Conservation (phyloP, 108 stramenopile genomes). For the Cyclotella sp. region DNA sequence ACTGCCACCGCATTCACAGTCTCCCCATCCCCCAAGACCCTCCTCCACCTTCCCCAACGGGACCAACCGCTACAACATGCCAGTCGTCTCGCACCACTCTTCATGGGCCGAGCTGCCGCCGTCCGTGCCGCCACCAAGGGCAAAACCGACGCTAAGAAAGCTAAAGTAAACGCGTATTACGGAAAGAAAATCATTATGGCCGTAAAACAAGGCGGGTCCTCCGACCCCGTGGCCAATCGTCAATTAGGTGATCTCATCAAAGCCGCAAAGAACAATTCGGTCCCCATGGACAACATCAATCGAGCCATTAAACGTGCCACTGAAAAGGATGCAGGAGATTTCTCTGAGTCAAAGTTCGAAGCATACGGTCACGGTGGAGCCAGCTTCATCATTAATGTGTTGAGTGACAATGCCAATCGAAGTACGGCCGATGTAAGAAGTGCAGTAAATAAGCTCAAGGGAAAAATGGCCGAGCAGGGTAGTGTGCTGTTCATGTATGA, state of each 20-base stretch:
- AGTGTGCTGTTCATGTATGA: slow-evolving; percentile 91
- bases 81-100: slow-evolving; percentile 41
- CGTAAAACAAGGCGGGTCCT: slow-evolving; percentile 84
- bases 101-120: slow-evolving; percentile 92
- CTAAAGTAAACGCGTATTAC: slow-evolving; percentile 83
- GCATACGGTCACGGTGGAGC: slow-evolving; percentile 79
- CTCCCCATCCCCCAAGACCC: not conserved
- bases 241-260: slow-evolving; percentile 78
- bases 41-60: not conserved
- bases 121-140: slow-evolving; percentile 87
- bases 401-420: slow-evolving; percentile 88
- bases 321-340: slow-evolving; percentile 81
- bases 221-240: slow-evolving; percentile 81
- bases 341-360: slow-evolving; percentile 82
- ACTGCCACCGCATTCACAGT: slow-evolving; percentile 5
- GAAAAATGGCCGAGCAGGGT: slow-evolving; percentile 88
- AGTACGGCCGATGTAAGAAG: slow-evolving; percentile 81
- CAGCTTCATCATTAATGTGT: slow-evolving; percentile 79
- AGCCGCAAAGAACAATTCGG: slow-evolving; percentile 82
- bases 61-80: not conserved
- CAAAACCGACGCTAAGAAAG: slow-evolving; percentile 89
- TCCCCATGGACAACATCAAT: slow-evolving; percentile 90
- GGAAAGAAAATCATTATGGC: slow-evolving; percentile 94
- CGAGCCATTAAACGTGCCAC: slow-evolving; percentile 89
- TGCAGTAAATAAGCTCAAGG: slow-evolving; percentile 72